Base-by-base conservation (phyloP, 352 stramenopile species). In the Aphanomyces stellatus region DNA sequence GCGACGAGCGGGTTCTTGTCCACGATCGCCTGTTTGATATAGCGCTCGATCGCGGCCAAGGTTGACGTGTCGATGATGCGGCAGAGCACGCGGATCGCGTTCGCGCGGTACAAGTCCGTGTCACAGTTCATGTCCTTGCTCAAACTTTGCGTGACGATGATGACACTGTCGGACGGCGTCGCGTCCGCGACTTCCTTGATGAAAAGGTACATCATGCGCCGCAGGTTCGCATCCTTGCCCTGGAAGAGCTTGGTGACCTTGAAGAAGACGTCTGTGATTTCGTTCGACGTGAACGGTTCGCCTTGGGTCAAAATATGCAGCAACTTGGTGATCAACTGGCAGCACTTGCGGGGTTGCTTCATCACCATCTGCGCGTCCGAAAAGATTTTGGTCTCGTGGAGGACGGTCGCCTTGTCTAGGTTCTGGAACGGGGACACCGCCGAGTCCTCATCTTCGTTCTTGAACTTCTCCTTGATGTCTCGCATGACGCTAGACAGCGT, bases 171-270 rank as follows among this genome's bases (percentile, higher is more conserved):
- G 13, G 90, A 85, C 27, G 89, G 87, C n/a, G 89, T 96, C 24
- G 85, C 86, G 66, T 97, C 90, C 0, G 87, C 93, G 61, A 99
- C 95, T 69, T 99, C 96, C 79, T 99, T 99, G 73, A 99, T 98
- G 74, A 99, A 99, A 2, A 99, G 79, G 78, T 99, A 99, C 70
- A 99, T 98, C 95, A 99, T 99, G 25, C 97, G 85, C 22, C 97
- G 81, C 55, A 99, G 76, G 43, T 97, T 98, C 30, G 86, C 93
- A 77, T 99, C 96, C 71, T 99, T 93, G 61, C 85, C 98, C 87
- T 99, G 97, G 76, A 99, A 99, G 22, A 99, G 88, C 83, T 99
- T 99, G 2, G 97, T 99, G 13, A 99, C 96, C 17, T 95, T 97
- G 67, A 99, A 99, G 76, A 99, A 99, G 19, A 99, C 97, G 31